Conservation (phyloP, 1,284 basidiomycete species). For the Ustilago hordei region DNA sequence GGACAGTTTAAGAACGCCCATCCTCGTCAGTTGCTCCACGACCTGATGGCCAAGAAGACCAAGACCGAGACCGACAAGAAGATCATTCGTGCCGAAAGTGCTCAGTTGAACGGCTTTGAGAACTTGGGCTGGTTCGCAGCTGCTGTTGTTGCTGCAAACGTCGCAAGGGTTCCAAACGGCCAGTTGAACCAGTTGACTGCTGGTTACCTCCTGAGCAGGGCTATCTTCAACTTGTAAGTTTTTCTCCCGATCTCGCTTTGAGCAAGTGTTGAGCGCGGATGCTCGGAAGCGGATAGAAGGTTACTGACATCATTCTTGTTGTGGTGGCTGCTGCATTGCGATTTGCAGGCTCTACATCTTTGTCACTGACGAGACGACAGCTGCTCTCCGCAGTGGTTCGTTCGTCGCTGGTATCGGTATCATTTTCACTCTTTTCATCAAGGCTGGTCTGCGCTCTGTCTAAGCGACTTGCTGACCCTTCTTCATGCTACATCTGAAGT, state of each 20-base stretch:
- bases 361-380: constrained; percentile 23
- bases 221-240: constrained; percentile 55
- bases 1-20: constrained; percentile 32
- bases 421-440: constrained; percentile 52
- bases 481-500: neutral
- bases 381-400: constrained; percentile 25
- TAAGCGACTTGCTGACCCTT: constrained; percentile 3
- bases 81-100: constrained; percentile 46
- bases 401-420: constrained; percentile 43
- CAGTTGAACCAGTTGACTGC: constrained; percentile 54
- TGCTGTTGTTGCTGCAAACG: constrained; percentile 56
- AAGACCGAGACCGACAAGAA: constrained; percentile 42
- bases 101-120: constrained; percentile 43
- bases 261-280: neutral
- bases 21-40: constrained; percentile 43
- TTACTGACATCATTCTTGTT: neutral
- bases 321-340: neutral
- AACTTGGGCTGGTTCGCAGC: constrained; percentile 42
- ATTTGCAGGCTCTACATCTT: constrained; percentile 40
- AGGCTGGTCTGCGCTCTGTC: constrained; percentile 31
- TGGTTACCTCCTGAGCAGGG: constrained; percentile 50
- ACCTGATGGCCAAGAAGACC: constrained; percentile 42
- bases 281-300: neutral
- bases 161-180: constrained; percentile 49
- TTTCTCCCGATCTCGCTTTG: neutral